These are phyloP conservation scores for Chenopodium quinoa DNA, from an alignment of 148 eudicot species.

Conservation along the genomic window DNA sequence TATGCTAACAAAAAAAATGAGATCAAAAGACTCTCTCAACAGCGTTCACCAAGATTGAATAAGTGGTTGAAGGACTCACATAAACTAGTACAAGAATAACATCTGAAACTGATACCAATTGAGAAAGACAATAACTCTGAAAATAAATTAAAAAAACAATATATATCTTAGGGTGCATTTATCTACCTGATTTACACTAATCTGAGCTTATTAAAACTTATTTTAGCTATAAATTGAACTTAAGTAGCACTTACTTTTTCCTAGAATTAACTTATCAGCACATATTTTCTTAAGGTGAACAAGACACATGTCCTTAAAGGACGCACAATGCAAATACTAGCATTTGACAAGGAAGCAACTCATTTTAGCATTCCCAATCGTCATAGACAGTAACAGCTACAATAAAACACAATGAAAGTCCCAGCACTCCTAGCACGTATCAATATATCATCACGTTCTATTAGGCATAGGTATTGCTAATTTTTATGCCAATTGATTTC, in stretches of 20 bases:
- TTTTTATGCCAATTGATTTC: neutral
- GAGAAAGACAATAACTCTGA: neutral
- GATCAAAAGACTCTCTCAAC: neutral
- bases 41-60: neutral
- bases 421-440: neutral
- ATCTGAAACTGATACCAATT: neutral
- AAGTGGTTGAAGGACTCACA: too few species aligned
- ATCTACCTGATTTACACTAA: too few species aligned
- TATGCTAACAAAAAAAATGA: too few species aligned
- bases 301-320: too few species aligned
- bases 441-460: neutral
- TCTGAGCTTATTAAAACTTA: too few species aligned
- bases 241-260: too few species aligned
- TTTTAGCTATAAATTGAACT: too few species aligned
- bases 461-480: neutral
- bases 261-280: too few species aligned
- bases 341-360: conserved; percentile 4
- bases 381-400: neutral
- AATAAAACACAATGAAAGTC: neutral
- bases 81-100: too few species aligned
- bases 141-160: neutral
- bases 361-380: neutral
- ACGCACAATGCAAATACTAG: neutral
- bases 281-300: too few species aligned
- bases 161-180: neutral